These are phyloP conservation scores for Wallacemonas sp. DNA, from an alignment of 208 protist genomes.

Conservation along the genomic window DNA sequence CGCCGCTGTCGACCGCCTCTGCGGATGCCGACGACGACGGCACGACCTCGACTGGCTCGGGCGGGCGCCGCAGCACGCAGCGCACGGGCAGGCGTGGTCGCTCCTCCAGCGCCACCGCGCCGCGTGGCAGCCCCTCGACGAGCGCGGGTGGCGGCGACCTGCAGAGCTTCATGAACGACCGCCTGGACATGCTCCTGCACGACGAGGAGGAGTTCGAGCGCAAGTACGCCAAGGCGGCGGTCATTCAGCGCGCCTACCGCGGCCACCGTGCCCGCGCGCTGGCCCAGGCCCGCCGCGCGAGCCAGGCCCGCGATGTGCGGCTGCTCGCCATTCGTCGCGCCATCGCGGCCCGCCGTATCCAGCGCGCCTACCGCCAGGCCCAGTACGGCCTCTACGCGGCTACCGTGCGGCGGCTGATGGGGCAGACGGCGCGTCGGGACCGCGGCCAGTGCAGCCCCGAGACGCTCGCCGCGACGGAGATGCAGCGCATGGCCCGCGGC, in stretches of 20 bases:
- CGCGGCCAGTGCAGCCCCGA: conserved; percentile 26
- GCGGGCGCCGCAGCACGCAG: conserved; percentile 15
- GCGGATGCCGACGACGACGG: not conserved
- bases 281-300: conserved; percentile 25
- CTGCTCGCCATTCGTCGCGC: conserved; percentile 43
- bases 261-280: conserved; percentile 46
- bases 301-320: conserved; percentile 21
- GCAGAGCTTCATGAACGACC: conserved; percentile 57
- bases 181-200: conserved; percentile 73
- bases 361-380: conserved; percentile 39
- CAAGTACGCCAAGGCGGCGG: conserved; percentile 57
- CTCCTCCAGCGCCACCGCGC: not conserved
- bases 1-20: conserved; percentile 1
- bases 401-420: conserved; percentile 11
- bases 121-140: not conserved
- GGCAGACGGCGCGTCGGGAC: not conserved
- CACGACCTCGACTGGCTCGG: not conserved
- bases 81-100: not conserved
- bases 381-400: conserved; percentile 27
- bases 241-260: conserved; percentile 74
- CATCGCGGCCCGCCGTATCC: conserved; percentile 58
- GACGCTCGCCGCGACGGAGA: conserved; percentile 47
- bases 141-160: conserved; percentile 32
- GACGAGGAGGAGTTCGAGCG: conserved; percentile 81
- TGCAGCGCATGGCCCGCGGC: conserved; percentile 70